Percentiles rank a stretch among this genome's conserved stretches.
These are phyloP conservation scores for Leccinum disarticulatum DNA, from an alignment of 768 basidiomycete species.

Conservation along the genomic window DNA sequence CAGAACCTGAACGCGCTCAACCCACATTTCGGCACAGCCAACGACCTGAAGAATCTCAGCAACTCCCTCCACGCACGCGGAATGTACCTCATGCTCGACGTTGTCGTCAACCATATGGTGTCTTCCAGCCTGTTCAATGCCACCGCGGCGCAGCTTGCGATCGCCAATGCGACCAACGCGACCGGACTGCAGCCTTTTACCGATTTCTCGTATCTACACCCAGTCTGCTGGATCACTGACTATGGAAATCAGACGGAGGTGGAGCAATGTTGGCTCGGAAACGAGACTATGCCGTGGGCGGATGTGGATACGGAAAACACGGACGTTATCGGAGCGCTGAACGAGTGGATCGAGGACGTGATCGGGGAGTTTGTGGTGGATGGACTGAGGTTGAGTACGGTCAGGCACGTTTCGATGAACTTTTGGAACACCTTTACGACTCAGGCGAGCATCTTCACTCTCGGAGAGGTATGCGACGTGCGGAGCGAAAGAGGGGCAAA, in stretches of 20 bases:
- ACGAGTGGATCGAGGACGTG: slow-evolving; percentile 48
- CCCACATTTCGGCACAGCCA: slow-evolving; percentile 49
- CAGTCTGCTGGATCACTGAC: slow-evolving; percentile 41
- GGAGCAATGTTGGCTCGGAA: slow-evolving; percentile 63
- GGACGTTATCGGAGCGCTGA: slow-evolving; percentile 42
- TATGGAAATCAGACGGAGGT: slow-evolving; percentile 47
- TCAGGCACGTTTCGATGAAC: slow-evolving; percentile 51
- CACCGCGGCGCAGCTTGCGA: slow-evolving; percentile 25
- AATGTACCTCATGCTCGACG: slow-evolving; percentile 63
- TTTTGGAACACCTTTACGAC: slow-evolving; percentile 56
- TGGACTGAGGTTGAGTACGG: slow-evolving; percentile 59
- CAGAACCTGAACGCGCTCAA: slow-evolving; percentile 49
- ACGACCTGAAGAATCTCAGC: slow-evolving; percentile 51
- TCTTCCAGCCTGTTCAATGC: slow-evolving; percentile 29
- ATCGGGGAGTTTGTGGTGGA: slow-evolving; percentile 51
- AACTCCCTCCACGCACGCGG: slow-evolving; percentile 47
- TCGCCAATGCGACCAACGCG: slow-evolving; percentile 17
- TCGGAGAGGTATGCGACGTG: slow-evolving; percentile 48
- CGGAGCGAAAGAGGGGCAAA: slow-evolving; percentile 15
- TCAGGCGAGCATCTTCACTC: slow-evolving; percentile 49
- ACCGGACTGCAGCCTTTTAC: slow-evolving; percentile 33
- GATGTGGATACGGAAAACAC: slow-evolving; percentile 57
- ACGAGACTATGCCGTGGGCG: slow-evolving; percentile 49
- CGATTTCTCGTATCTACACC: slow-evolving; percentile 38
- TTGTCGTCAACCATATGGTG: slow-evolving; percentile 64